phyloP scores from a whole-genome alignment of 2,329 filamentous ascomycete genomes.

The Cyphellophora attinorum region DNA sequence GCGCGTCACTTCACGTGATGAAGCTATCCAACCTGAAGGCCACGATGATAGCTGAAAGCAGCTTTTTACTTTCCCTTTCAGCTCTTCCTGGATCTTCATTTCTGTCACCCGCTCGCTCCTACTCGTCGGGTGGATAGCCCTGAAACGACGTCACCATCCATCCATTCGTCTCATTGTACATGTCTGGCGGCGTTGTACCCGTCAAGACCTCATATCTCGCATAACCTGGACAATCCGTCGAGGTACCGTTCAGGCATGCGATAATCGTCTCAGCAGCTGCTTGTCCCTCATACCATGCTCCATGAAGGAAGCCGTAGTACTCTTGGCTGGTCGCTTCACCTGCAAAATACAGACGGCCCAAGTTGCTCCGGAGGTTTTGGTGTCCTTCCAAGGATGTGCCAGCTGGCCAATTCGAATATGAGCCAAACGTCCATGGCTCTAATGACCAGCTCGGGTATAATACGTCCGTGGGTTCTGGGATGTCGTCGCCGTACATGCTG shows the following conservation, averaged over 20 bases:
- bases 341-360: conserved; percentile 53
- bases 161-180: conserved; percentile 2
- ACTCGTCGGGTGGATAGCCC: background rate
- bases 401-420: conserved; percentile 59
- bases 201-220: conserved; percentile 13
- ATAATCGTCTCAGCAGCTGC: conserved; percentile 39
- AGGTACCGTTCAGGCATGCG: conserved; percentile 22
- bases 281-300: conserved; percentile 49
- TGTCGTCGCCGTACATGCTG: conserved; percentile 49
- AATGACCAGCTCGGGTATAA: conserved; percentile 51
- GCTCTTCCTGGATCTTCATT: background rate
- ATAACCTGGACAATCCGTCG: conserved; percentile 10
- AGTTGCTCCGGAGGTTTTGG: conserved; percentile 58
- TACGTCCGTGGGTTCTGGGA: conserved; percentile 53
- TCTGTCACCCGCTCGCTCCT: too few species aligned
- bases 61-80: too few species aligned
- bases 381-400: conserved; percentile 56
- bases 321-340: conserved; percentile 54
- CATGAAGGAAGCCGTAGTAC: conserved; percentile 59
- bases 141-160: conserved; percentile 1
- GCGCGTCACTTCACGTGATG: too few species aligned
- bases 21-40: too few species aligned
- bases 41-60: too few species aligned
- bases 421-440: conserved; percentile 46
- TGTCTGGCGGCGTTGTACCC: conserved; percentile 8